Conservation (phyloP, 2,329 filamentous ascomycete species). For the Ceratocystis eucalypticola region DNA sequence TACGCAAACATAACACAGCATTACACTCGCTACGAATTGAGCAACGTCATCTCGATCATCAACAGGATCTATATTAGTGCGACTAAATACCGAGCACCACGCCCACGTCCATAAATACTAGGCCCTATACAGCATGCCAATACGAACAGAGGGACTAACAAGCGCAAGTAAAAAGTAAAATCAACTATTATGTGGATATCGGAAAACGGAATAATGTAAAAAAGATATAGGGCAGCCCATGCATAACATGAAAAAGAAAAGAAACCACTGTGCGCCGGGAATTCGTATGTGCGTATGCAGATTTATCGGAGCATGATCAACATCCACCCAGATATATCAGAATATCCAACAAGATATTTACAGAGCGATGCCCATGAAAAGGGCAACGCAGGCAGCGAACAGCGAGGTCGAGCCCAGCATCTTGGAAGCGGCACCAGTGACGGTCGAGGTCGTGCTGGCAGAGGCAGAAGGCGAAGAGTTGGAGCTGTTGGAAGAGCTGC, state of each 20-base stretch:
- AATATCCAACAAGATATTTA: constrained; percentile 9
- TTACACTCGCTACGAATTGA: background rate
- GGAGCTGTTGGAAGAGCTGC: background rate
- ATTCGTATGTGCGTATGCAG: constrained; percentile 3
- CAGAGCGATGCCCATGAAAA: constrained; percentile 17
- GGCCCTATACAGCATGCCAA: background rate
- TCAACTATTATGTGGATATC: constrained; percentile 18
- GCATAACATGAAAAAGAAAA: constrained; percentile 13
- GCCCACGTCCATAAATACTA: background rate
- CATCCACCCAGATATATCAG: background rate
- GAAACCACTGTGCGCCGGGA: background rate
- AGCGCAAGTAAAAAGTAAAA: constrained; percentile 10
- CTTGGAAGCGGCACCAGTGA: constrained; percentile 9
- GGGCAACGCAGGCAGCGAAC: constrained; percentile 15
- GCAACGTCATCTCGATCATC: background rate
- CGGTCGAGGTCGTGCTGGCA: background rate
- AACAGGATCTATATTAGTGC: background rate
- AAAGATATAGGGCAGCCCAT: constrained; percentile 9
- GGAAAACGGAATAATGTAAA: constrained; percentile 5
- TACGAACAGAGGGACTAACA: background rate
- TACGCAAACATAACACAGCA: no score
- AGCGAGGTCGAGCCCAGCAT: constrained; percentile 10
- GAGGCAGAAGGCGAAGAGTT: background rate
- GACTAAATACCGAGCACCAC: background rate
- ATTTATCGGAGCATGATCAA: constrained; percentile 10